phyloP scores from a whole-genome alignment of 495 filamentous ascomycete genomes.

The Talaromyces proteolyticus region DNA sequence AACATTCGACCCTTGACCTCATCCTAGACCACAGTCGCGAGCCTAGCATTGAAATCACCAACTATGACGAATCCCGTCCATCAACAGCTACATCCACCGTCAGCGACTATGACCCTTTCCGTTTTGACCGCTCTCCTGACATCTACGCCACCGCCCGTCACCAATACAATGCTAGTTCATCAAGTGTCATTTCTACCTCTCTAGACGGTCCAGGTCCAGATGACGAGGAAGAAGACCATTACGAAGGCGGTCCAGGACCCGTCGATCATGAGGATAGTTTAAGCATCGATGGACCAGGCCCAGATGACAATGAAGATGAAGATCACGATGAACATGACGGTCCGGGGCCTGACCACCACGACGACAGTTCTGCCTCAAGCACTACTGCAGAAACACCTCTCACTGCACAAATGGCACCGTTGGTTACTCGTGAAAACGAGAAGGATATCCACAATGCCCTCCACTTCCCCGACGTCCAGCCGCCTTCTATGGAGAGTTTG shows the following conservation, averaged over 20 bases:
- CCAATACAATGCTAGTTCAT: background rate
- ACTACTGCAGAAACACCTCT: background rate
- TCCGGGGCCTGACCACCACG: conserved; percentile 1
- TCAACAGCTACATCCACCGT: conserved; percentile 34
- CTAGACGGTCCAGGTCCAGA: conserved; percentile 1
- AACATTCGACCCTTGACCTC: conserved; percentile 10
- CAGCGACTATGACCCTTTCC: conserved; percentile 43
- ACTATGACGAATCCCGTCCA: conserved; percentile 24
- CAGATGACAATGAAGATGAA: too few species aligned
- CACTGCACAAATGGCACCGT: conserved; percentile 1
- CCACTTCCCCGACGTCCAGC: conserved; percentile 20
- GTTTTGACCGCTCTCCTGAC: conserved; percentile 30
- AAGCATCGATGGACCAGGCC: background rate
- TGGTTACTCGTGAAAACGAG: background rate
- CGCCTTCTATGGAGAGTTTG: conserved; percentile 28
- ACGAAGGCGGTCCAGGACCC: conserved; percentile 1
- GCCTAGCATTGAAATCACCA: conserved; percentile 3
- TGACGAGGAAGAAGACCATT: conserved; percentile 19
- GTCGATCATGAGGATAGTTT: background rate
- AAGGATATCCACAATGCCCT: background rate
- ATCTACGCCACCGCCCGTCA: background rate
- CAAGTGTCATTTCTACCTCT: background rate
- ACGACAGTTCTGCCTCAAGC: background rate
- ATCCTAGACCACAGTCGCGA: background rate
- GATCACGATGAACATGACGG: conserved; percentile 4